phyloP scores from a whole-genome alignment of 805 yeast species.

The Diddensiella transvaalensis region DNA sequence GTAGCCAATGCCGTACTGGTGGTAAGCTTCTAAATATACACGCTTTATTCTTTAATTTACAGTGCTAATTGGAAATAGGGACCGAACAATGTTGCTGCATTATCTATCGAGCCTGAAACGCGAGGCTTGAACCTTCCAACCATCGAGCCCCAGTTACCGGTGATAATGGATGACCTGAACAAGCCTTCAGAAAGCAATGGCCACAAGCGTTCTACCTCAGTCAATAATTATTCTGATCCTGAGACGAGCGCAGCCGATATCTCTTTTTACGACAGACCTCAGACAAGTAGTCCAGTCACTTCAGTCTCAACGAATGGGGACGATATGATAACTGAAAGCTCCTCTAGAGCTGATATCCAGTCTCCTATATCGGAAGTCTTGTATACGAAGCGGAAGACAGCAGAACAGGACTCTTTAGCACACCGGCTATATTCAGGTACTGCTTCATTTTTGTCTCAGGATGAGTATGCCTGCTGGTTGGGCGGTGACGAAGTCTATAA shows the following conservation, averaged over 20 bases:
- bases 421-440: constrained; percentile 17
- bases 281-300: not conserved
- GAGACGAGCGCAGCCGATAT: not conserved
- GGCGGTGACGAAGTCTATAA: constrained; percentile 33
- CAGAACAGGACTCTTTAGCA: constrained; percentile 11
- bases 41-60: too few species aligned
- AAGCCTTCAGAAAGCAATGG: too few species aligned
- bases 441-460: constrained; percentile 29
- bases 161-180: not conserved
- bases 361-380: not conserved
- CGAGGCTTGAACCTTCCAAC: not conserved
- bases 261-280: not conserved
- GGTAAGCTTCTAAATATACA: too few species aligned
- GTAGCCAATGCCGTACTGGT: too few species aligned
- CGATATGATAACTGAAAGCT: not conserved
- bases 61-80: too few species aligned
- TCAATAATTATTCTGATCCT: not conserved
- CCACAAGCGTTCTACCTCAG: too few species aligned
- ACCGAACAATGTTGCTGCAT: too few species aligned
- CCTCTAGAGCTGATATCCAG: not conserved
- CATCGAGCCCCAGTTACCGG: not conserved
- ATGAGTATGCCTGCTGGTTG: constrained; percentile 41
- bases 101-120: too few species aligned
- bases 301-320: not conserved
- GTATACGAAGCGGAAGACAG: not conserved